Percentiles rank a stretch among this genome's conserved stretches.
These are phyloP conservation scores for Fusarium begoniae DNA, from an alignment of 2,329 filamentous ascomycete species.

Conservation along the genomic window DNA sequence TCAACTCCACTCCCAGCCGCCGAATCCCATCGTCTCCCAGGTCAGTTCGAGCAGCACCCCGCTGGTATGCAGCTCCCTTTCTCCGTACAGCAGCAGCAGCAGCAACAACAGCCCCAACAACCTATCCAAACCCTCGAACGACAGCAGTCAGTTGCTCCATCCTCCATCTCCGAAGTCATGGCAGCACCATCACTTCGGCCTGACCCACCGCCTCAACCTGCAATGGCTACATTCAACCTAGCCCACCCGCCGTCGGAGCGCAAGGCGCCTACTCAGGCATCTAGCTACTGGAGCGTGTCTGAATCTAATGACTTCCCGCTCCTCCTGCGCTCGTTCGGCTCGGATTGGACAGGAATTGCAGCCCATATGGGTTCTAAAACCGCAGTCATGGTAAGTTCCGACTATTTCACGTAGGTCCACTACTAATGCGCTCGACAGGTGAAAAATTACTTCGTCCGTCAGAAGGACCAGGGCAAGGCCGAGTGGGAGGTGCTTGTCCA, in stretches of 20 bases:
- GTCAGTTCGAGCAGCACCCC: constrained; percentile 56
- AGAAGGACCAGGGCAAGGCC: constrained; percentile 66
- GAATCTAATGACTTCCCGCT: constrained; percentile 81
- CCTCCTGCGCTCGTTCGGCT: constrained; percentile 78
- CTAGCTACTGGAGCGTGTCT: constrained; percentile 88
- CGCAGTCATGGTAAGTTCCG: constrained; percentile 76
- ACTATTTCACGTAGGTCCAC: not conserved
- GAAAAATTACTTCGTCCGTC: constrained; percentile 73
- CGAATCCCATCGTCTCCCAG: constrained; percentile 53
- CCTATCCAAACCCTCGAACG: constrained; percentile 47
- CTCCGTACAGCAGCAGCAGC: constrained; percentile 38
- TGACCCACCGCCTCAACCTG: constrained; percentile 59
- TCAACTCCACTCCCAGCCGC: constrained; percentile 49
- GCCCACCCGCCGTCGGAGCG: constrained; percentile 57
- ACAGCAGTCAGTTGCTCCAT: constrained; percentile 45
- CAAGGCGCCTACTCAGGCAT: constrained; percentile 67
- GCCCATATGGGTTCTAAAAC: constrained; percentile 85
- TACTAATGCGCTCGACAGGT: constrained; percentile 56
- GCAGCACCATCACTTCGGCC: constrained; percentile 65
- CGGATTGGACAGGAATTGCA: constrained; percentile 80
- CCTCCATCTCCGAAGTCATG: constrained; percentile 63
- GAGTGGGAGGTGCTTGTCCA: constrained; percentile 69
- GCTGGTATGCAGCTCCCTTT: constrained; percentile 56
- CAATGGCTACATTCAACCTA: constrained; percentile 62
- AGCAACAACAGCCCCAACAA: constrained; percentile 31